These are phyloP conservation scores for Malus hybrid DNA, from an alignment of 331 rosid genomes.

Conservation along the genomic window DNA sequence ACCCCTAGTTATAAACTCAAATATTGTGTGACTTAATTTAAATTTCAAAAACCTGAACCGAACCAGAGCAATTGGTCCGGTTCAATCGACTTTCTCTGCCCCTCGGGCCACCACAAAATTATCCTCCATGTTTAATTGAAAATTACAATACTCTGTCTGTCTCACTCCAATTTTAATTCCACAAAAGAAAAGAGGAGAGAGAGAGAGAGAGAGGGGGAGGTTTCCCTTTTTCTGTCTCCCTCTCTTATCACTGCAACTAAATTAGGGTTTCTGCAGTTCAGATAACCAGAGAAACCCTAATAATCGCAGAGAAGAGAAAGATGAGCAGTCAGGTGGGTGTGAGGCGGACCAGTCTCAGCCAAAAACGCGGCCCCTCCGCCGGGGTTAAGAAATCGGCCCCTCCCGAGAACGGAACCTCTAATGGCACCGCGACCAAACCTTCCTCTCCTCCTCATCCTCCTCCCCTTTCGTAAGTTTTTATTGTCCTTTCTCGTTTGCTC, in stretches of 20 bases:
- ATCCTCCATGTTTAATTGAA: background rate
- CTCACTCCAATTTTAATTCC: background rate
- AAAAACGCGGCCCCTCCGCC: constrained; percentile 48
- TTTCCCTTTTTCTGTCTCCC: background rate
- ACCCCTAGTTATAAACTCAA: no score
- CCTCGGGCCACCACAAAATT: background rate
- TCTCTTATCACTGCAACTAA: background rate
- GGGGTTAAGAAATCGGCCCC: constrained; percentile 27
- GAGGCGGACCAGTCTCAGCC: constrained; percentile 39
- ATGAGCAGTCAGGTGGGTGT: constrained; percentile 38
- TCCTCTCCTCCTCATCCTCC: constrained; percentile 51
- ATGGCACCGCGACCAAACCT: constrained; percentile 40
- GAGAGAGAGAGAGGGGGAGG: background rate
- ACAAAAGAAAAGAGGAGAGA: no score
- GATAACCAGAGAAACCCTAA: background rate
- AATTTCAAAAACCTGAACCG: no score
- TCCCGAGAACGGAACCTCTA: constrained; percentile 33
- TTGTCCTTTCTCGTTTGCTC: background rate
- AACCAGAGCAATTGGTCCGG: no score
- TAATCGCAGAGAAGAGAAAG: background rate
- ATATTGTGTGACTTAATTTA: no score
- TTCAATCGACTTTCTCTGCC: no score
- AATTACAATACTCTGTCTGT: background rate
- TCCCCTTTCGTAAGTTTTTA: constrained; percentile 24
- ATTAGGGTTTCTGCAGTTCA: background rate